Evolutionary conservation across 2,329 filamentous ascomycete genomes (phyloP).

Genomic region (Diaporthe vexans): DNA sequence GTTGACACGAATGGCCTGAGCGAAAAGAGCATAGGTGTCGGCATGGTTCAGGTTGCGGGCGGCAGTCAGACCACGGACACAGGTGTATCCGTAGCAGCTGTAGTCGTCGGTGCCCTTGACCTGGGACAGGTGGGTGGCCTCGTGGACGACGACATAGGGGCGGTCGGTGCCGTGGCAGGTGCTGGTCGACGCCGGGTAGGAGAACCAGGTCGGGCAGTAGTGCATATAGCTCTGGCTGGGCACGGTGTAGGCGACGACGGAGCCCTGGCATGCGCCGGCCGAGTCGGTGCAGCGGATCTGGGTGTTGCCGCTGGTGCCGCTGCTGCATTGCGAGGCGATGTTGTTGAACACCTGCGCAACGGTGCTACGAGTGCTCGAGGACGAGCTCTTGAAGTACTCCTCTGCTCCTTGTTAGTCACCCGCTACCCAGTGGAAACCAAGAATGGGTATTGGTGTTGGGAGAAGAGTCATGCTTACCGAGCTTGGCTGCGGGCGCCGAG

Average conservation of each 20-base stretch:
- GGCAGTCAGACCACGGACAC: constrained; percentile 62
- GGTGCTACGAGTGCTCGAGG: constrained; percentile 56
- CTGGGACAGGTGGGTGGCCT: constrained; percentile 72
- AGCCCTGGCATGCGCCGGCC: constrained; percentile 62
- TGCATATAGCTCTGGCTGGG: constrained; percentile 68
- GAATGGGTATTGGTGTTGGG: too few species aligned
- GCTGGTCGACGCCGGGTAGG: constrained; percentile 61
- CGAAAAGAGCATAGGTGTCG: constrained; percentile 66
- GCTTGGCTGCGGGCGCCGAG: constrained; percentile 55
- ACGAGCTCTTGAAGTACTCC: constrained; percentile 76
- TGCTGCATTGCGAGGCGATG: constrained; percentile 69
- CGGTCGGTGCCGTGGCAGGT: constrained; percentile 76
- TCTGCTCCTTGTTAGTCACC: constrained; percentile 29
- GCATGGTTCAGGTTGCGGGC: constrained; percentile 72
- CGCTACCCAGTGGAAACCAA: too few species aligned
- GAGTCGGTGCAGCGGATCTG: constrained; percentile 73
- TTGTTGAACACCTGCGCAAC: constrained; percentile 65
- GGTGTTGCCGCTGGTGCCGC: constrained; percentile 61
- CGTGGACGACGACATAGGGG: constrained; percentile 76
- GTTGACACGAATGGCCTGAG: constrained; percentile 38
- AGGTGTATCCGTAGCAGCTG: constrained; percentile 65
- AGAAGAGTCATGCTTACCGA: constrained; percentile 48
- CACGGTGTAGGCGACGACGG: constrained; percentile 73
- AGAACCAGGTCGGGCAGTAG: constrained; percentile 75
- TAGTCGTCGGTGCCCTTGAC: constrained; percentile 71